Conservation (phyloP, 1,139 yeast genomes). For the Pichia sp. region DNA sequence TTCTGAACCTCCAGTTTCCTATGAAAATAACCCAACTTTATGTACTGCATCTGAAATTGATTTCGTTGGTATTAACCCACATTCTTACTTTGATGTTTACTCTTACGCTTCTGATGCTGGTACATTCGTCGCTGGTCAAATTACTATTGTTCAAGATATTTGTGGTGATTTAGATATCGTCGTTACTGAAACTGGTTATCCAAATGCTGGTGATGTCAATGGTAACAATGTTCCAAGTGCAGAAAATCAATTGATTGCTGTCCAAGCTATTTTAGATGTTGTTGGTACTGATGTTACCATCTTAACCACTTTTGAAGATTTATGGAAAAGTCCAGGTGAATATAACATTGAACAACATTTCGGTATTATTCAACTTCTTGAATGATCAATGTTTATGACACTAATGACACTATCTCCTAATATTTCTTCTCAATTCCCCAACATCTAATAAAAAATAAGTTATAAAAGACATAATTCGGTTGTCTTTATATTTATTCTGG, state of each 20-base stretch:
- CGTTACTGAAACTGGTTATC: slow-evolving; percentile 89
- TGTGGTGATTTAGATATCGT: slow-evolving; percentile 50
- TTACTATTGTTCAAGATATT: slow-evolving; percentile 46
- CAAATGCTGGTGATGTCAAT: slow-evolving; percentile 66
- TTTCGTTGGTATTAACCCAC: slow-evolving; percentile 83
- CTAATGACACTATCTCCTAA: neutral
- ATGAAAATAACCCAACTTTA: slow-evolving; percentile 57
- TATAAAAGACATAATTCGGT: too few species aligned
- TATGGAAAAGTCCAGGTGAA: slow-evolving; percentile 86
- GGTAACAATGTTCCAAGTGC: slow-evolving; percentile 72
- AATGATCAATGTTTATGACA: neutral
- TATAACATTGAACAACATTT: slow-evolving; percentile 85
- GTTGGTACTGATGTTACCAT: slow-evolving; percentile 64
- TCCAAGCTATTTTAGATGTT: slow-evolving; percentile 54
- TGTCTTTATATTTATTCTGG: too few species aligned
- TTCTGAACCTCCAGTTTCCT: slow-evolving; percentile 85
- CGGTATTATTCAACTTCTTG: slow-evolving; percentile 51
- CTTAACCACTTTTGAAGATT: slow-evolving; percentile 74
- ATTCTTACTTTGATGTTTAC: slow-evolving; percentile 72
- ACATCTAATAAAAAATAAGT: too few species aligned
- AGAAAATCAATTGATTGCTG: slow-evolving; percentile 70
- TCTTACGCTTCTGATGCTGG: slow-evolving; percentile 71
- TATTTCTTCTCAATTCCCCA: neutral
- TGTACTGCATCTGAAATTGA: slow-evolving; percentile 71
- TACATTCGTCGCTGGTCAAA: slow-evolving; percentile 63